phyloP scores from a whole-genome alignment of 2,329 filamentous ascomycete species.

The Zymoseptoria crescenta region DNA sequence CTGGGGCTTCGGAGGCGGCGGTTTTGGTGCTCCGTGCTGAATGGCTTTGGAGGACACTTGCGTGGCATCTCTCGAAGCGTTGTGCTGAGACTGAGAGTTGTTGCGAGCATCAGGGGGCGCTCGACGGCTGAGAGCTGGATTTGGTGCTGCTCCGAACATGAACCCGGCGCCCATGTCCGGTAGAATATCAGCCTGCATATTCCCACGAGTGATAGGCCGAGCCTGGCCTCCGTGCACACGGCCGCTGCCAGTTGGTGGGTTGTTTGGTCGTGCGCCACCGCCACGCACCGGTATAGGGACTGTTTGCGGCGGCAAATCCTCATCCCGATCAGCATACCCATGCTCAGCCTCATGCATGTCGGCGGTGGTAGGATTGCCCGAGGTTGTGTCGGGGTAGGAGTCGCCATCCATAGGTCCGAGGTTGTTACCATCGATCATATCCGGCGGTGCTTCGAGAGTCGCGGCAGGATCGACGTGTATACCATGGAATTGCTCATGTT shows the following conservation, averaged over 20 bases:
- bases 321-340: not conserved
- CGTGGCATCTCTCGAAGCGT: not conserved
- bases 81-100: not conserved
- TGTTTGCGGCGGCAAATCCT: not conserved
- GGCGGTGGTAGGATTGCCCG: slow-evolving; percentile 6
- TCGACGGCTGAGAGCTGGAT: not conserved
- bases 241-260: not conserved
- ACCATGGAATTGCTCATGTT: not conserved
- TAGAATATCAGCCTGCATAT: not conserved
- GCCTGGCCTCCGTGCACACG: not conserved
- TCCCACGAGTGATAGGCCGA: not conserved
- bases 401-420: slow-evolving; percentile 6
- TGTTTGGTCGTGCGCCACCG: not conserved
- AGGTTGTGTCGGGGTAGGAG: slow-evolving; percentile 14
- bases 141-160: not conserved
- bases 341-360: not conserved
- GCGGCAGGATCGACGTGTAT: not conserved
- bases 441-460: not conserved
- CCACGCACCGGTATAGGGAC: not conserved
- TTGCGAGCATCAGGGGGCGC: not conserved
- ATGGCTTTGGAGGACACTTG: not conserved
- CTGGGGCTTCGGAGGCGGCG: not conserved
- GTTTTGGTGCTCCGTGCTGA: not conserved
- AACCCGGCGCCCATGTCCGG: not conserved
- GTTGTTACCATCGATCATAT: not conserved